Base-by-base conservation (phyloP, 83 land plant genomes). In the Thuja plicata region DNA sequence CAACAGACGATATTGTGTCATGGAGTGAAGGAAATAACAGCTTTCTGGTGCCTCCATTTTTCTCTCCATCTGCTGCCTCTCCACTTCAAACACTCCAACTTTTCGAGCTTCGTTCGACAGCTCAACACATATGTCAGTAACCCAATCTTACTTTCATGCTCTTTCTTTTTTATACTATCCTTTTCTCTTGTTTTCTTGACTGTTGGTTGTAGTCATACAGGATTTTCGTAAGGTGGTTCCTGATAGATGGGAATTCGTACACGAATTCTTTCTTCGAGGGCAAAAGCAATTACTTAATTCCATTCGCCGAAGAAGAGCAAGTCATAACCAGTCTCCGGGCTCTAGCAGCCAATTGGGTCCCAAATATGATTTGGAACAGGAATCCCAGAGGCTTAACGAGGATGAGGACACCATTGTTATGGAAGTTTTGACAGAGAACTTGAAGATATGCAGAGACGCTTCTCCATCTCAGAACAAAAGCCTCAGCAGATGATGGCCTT, bases 401-500 rank as follows among this genome's bases (percentile, higher is more conserved):
- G 90, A 89, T 8, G 32, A 48, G 45, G 37, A 90, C 15, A 89
- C 86, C 21, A 32, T 95, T n/a, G 24, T 88, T 60, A 48, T 45
- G 89, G 93, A 95, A 80, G 87, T 95, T 0, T 92, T 5, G 94
- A 95, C 0, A 78, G 85, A 43, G 91, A 93, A 80, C 35, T 95
- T 3, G 57, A 86, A n/a, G 86, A 52, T n/a, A n/a, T n/a, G n/a
- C n/a, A n/a, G n/a, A n/a, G n/a, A n/a, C n/a, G n/a, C n/a, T n/a
- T n/a, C n/a, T n/a, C n/a, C n/a, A n/a, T n/a, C n/a, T n/a, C n/a
- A n/a, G n/a, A n/a, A n/a, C n/a, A n/a, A 45, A 87, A 89, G 19
- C 93, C 93, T 17, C 91, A 92, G 57, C 94, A 93, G 91, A 93
- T 92, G 90, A 93, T 93, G 90, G 78, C 95, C 16, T 95, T 95